These are phyloP conservation scores for Saturnispora galanensis DNA, from an alignment of 805 yeast genomes.

Conservation along the genomic window DNA sequence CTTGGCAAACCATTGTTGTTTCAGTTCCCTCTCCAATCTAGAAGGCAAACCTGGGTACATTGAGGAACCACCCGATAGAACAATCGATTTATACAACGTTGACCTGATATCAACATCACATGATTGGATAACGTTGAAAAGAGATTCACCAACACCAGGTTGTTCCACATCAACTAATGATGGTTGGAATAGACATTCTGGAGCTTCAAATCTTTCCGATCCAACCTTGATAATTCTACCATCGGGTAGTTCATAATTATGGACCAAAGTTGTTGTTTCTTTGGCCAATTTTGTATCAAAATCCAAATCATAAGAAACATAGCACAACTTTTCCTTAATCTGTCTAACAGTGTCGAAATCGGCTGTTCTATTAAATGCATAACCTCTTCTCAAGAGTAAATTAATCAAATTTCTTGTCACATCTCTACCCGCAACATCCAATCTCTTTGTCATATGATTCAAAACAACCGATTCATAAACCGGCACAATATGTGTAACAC, in stretches of 20 bases:
- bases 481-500: conserved; percentile 97
- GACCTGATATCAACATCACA: conserved; percentile 93
- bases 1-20: conserved; percentile 88
- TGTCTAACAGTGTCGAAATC: conserved; percentile 98
- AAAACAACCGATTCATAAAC: conserved; percentile 96
- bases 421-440: conserved; percentile 97
- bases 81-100: conserved; percentile 82
- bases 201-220: conserved; percentile 92
- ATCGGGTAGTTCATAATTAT: conserved; percentile 88
- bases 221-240: conserved; percentile 92
- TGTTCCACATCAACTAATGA: conserved; percentile 90
- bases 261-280: conserved; percentile 93
- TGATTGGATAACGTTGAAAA: conserved; percentile 85
- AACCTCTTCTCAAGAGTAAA: conserved; percentile 86
- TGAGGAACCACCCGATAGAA: conserved; percentile 93
- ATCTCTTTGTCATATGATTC: conserved; percentile 82
- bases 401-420: conserved; percentile 94
- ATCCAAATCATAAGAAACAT: conserved; percentile 88
- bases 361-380: conserved; percentile 96
- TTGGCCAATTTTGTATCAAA: conserved; percentile 79
- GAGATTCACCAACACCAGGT: conserved; percentile 89
- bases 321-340: conserved; percentile 92
- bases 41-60: conserved; percentile 99
- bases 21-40: conserved; percentile 87
- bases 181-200: conserved; percentile 96